Percentiles rank a stretch among this genome's conserved stretches.
Conservation (phyloP, 768 basidiomycete species). For the Hericium alpestre region DNA sequence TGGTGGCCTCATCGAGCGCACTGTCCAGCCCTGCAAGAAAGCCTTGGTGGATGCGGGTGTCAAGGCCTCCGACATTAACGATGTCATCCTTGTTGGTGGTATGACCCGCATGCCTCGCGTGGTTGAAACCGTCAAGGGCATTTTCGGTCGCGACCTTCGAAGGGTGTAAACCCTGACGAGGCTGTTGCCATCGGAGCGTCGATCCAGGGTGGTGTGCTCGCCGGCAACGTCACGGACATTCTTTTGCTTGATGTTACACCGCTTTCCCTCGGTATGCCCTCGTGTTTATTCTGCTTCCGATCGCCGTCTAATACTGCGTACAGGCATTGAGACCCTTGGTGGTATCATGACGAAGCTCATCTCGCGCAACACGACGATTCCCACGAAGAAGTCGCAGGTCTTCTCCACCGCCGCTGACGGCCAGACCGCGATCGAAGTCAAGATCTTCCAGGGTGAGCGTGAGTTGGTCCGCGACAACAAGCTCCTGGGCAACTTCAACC, state of each 20-base stretch:
- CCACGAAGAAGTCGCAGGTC: conserved; percentile 97
- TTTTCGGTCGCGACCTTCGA: conserved; percentile 94
- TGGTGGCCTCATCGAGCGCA: conserved; percentile 71
- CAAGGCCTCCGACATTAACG: conserved; percentile 86
- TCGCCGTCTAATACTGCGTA: neutral
- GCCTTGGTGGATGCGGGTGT: conserved; percentile 89
- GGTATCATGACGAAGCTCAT: conserved; percentile 99
- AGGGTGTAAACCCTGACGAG: conserved; percentile 99
- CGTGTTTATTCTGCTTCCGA: neutral
- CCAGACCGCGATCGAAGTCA: conserved; percentile 99
- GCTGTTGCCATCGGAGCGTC: conserved; percentile 98
- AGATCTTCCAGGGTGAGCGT: conserved; percentile 99
- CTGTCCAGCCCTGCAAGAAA: conserved; percentile 95
- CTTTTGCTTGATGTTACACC: conserved; percentile 93
- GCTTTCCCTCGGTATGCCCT: conserved; percentile 74
- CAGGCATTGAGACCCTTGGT: conserved; percentile 89
- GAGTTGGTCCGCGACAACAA: conserved; percentile 98
- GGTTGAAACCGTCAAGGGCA: conserved; percentile 80
- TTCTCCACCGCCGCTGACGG: conserved; percentile 99
- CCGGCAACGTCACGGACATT: conserved; percentile 93
- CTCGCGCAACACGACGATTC: conserved; percentile 96
- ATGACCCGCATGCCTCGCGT: conserved; percentile 99
- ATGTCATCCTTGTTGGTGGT: conserved; percentile 96
- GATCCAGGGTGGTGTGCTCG: conserved; percentile 95
- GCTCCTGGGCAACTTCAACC: conserved; percentile 97